Conservation (phyloP, 495 filamentous ascomycete genomes). For the Hyphodiscus hymeniophilus region DNA sequence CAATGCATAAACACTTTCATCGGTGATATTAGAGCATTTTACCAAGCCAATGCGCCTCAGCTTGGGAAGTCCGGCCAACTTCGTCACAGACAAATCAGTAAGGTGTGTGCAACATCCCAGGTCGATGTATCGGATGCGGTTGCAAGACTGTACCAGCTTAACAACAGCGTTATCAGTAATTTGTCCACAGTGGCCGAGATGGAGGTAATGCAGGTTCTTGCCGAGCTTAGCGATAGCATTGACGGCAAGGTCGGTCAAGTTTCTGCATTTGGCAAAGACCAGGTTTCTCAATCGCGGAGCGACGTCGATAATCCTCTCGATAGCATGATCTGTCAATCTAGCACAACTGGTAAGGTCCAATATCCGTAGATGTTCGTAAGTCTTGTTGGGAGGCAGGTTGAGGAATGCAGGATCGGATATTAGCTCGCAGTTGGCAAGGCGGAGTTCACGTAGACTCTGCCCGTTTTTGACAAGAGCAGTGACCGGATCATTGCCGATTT, state of each 20-base stretch:
- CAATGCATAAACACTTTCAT: slow-evolving; percentile 77
- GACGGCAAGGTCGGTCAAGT: slow-evolving; percentile 88
- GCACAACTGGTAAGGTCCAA: slow-evolving; percentile 87
- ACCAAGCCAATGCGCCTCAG: slow-evolving; percentile 89
- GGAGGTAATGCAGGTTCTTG: slow-evolving; percentile 94
- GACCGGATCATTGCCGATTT: slow-evolving; percentile 72
- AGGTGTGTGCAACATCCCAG: slow-evolving; percentile 88
- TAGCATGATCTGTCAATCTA: slow-evolving; percentile 72
- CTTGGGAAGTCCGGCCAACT: slow-evolving; percentile 82
- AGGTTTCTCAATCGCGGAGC: slow-evolving; percentile 88
- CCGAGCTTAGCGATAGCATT: slow-evolving; percentile 77
- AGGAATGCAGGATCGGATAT: slow-evolving; percentile 84
- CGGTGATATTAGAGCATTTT: slow-evolving; percentile 85
- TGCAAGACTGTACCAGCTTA: slow-evolving; percentile 75
- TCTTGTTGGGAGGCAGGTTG: slow-evolving; percentile 57
- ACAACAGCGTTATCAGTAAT: slow-evolving; percentile 85
- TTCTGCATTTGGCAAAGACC: slow-evolving; percentile 86
- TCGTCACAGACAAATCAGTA: slow-evolving; percentile 79
- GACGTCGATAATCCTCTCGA: slow-evolving; percentile 75
- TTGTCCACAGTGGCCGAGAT: slow-evolving; percentile 85
- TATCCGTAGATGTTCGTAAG: slow-evolving; percentile 81
- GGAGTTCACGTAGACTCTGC: slow-evolving; percentile 76
- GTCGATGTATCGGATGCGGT: slow-evolving; percentile 94
- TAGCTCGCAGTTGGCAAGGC: slow-evolving; percentile 72
- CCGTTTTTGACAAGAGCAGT: slow-evolving; percentile 68